phyloP scores from a whole-genome alignment of 1,284 basidiomycete genomes.

The Cryptococcus jaspeensis region DNA sequence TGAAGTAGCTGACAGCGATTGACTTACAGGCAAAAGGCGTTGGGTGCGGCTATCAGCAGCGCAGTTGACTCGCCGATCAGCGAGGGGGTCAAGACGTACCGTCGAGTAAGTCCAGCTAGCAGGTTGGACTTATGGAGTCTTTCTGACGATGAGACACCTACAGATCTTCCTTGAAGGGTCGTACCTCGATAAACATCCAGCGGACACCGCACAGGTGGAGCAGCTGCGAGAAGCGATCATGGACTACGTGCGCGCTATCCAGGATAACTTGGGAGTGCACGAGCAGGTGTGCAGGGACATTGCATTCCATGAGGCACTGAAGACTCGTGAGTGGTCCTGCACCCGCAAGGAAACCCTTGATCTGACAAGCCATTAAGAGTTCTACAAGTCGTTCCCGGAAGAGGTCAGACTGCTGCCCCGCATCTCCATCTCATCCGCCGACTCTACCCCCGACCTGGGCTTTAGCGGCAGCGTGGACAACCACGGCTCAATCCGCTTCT shows the following conservation, averaged over 20 bases:
- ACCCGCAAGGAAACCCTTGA: no score
- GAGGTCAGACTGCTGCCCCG: constrained; percentile 60
- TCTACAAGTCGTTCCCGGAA: constrained; percentile 82
- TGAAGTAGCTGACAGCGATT: neutral
- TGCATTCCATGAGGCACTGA: constrained; percentile 85
- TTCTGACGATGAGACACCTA: neutral
- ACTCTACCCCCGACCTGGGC: neutral
- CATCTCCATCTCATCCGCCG: constrained; percentile 14
- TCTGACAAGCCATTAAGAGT: constrained; percentile 55
- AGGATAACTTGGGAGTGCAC: constrained; percentile 79
- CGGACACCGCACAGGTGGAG: constrained; percentile 67
- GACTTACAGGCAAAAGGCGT: constrained; percentile 65
- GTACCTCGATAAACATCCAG: constrained; percentile 68
- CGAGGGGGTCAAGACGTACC: constrained; percentile 74
- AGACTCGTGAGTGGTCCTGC: constrained; percentile 56
- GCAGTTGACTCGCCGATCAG: constrained; percentile 80
- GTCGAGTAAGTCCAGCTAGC: constrained; percentile 52
- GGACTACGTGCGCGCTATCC: constrained; percentile 79
- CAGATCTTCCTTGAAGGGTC: constrained; percentile 66
- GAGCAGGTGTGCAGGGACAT: constrained; percentile 81
- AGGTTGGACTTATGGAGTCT: neutral
- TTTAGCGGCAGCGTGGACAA: neutral
- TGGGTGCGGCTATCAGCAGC: constrained; percentile 84
- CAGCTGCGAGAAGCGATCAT: constrained; percentile 73
- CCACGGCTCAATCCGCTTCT: neutral